Base-by-base conservation (phyloP, 164 flowering plant species). In the Euptelea pleiosperma region DNA sequence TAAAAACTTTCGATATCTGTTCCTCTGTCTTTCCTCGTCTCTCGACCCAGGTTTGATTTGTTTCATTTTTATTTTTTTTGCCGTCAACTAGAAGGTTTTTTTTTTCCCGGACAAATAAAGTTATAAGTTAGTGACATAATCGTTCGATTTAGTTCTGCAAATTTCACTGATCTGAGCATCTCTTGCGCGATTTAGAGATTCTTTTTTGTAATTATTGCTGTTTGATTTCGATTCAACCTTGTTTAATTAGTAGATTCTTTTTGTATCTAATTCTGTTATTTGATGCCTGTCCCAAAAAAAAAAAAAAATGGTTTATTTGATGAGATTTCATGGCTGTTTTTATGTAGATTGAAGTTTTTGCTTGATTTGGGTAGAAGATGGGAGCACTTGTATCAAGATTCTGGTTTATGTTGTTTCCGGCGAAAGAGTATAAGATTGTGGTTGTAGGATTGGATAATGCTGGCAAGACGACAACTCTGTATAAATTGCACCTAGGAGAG, bases 361-460 rank as follows among this genome's bases (percentile, higher is more conserved):
- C 3, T 58, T 44, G 22, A 58, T 58, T 24, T 6, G 35, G 39
- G 54, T 11, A 30, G 58, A 49, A 55, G 66, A 89, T 89, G 96
- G 96, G 96, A 29, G 91, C 77, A 0, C 63, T 88, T 14, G 57
- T 87, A 49, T 90, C 99, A 28, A 88, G 61, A 73, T 79, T 94
- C 43, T 94, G 97, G 99, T 93, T 90, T 70, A 86, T 83, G 94
- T 31, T 86, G 78, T 93, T 90, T 60, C 98, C 98, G 4, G 97
- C 96, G 3, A 93, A 90, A 71, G 98, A 93, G 75, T 93, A 89
- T 59, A 93, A 93, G 80, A 90, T 90, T 39, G 87, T 84, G 26
- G 94, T 93, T 2, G 98, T 93, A 28, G 98, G 98, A 51, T 75
- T 93, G 75, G 98, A 93, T 73, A 90, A 93, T 62, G 98, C 98